phyloP scores from a whole-genome alignment of 2,329 filamentous ascomycete species.

The Westerdykella sp. region DNA sequence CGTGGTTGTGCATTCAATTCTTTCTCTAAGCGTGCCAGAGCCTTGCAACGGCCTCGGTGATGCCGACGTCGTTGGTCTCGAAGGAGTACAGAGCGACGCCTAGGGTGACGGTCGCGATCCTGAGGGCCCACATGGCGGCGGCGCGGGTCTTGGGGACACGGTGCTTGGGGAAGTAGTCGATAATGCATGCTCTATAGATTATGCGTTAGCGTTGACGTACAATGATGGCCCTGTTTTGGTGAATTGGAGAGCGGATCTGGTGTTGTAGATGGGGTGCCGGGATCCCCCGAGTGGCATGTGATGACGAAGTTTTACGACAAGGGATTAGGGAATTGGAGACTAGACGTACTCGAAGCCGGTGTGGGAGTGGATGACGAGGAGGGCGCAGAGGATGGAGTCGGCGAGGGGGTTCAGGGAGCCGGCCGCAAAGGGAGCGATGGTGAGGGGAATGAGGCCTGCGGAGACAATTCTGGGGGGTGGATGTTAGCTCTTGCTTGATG shows the following conservation, averaged over 20 bases:
- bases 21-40: conserved; percentile 70
- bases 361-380: conserved; percentile 87
- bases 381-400: conserved; percentile 77
- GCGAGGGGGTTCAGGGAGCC: conserved; percentile 83
- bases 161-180: conserved; percentile 80
- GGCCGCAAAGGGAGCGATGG: conserved; percentile 83
- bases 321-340: not conserved
- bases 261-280: too few species aligned
- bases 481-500: not conserved
- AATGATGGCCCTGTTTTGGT: too few species aligned
- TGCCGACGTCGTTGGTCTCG: conserved; percentile 94
- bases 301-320: too few species aligned
- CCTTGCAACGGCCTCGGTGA: conserved; percentile 82
- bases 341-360: conserved; percentile 75
- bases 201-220: conserved; percentile 8
- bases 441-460: conserved; percentile 75
- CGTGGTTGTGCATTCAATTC: too few species aligned
- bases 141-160: conserved; percentile 63
- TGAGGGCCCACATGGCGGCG: conserved; percentile 70
- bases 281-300: too few species aligned
- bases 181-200: conserved; percentile 57
- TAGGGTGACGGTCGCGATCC: conserved; percentile 69
- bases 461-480: conserved; percentile 60
- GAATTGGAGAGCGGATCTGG: too few species aligned
- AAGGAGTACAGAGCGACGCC: conserved; percentile 94